Evolutionary conservation across 2,329 filamentous ascomycete species (phyloP), one percentile per base, ranked within the genome.

Genomic region (Epicoccum sorghinum): DNA sequence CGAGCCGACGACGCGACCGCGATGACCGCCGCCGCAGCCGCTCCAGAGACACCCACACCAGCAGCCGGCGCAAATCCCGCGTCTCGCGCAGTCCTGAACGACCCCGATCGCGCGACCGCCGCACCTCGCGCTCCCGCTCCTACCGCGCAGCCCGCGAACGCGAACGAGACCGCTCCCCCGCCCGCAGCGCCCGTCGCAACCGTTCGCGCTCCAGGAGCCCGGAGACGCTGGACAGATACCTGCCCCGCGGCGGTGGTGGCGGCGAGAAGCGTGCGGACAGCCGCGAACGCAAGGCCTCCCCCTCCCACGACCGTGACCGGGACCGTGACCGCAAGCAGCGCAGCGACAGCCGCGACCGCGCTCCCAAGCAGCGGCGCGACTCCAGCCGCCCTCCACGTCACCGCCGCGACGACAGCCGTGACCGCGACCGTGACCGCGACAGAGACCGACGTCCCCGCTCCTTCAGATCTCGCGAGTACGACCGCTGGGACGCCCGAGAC

Each of bases 401-500:
- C 18, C 18, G 18, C 18, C 18, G 52, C 12, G 52, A 46, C 10
- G 37, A 42, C 3, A 54, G 58, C 32, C 32, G 13, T 12, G 65
- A 65, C 45, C 61, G 57, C 2, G 50, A 55, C 7, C 52, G 59
- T 24, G 62, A 60, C 25, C 62, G 76, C 7, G 75, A 77, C 35
- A 68, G 76, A 9, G 77, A 79, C 24, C 68, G 75, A 7, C 67
- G 69, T 3, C 51, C 54, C n/a, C 63, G 62, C 3, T 62, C 75
- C 52, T 78, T 77, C 13, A 66, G 77, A 7, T 76, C 77, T 13
- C 70, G 77, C 2, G 77, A 80, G 18, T 72, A 78, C 13, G 77
- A 75, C 18, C 69, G 71, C 4, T 70, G 68, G 66, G 68, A 71
- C 14, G 64, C 60, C 7, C 64, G 65, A 13, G 46, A 55, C 25